Base-by-base conservation (phyloP, 108 stramenopile species). In the Epithemia pelagica region DNA sequence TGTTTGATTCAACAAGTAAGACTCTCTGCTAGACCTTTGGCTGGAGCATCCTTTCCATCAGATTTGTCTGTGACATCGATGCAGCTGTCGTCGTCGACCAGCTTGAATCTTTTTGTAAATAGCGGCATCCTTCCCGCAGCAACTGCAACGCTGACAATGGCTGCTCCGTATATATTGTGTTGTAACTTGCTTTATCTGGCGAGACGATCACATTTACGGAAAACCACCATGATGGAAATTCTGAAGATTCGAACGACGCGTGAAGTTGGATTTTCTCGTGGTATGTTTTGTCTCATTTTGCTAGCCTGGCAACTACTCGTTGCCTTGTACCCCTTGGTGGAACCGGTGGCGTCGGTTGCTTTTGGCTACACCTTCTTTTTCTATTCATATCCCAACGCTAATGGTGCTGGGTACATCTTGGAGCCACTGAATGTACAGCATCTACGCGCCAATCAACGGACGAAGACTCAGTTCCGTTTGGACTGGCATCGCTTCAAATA, bases 321-420 rank as follows among this genome's bases (percentile, higher is more conserved):
- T 2, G 32, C 54, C 27, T 29, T 70, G 61, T 80, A 76, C 63
- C 79, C 79, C 15, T 22, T 76, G 22, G n/a, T 70, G 1, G 79
- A 80, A 30, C 53, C 62, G 18, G 30, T 74, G 23, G 72, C 75
- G 0, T 58, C 63, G 18, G 22, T 66, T 0, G 37, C 10, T 46
- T 69, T 69, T 61, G 72, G 68, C 1, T 59, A 74, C 58, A 62
- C 66, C 15, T 73, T 67, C 22, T 73, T 80, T 52, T 80, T 73
- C 52, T 80, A 80, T 64, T 76, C 73, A 46, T 80, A 80, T 57
- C 79, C 79, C 33, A 80, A 80, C 54, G 79, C 79, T 15, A 62
- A 53, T 62, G 79, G 79, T 7, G 8, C 52, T 0, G 79, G 79
- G 26, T 65, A 75, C n/a, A 80, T 80, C 51, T 71, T 80, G 37